Evolutionary conservation across 2,329 filamentous ascomycete genomes (phyloP).

Genomic region (Ceratocystis colombiana): DNA sequence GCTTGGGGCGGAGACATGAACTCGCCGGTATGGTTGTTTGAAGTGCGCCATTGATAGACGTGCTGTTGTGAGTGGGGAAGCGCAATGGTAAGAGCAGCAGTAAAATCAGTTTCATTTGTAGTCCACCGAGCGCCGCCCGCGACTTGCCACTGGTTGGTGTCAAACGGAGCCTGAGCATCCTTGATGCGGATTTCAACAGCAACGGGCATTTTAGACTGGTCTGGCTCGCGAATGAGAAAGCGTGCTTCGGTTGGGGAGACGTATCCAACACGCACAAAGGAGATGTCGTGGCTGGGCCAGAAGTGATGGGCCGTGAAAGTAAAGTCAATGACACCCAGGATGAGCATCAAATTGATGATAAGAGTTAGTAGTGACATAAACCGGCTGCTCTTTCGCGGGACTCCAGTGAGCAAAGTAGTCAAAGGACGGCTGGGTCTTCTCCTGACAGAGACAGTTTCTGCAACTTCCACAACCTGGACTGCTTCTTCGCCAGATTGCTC

Average conservation of each 20-base stretch:
- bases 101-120: constrained; percentile 72
- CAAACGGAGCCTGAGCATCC: constrained; percentile 42
- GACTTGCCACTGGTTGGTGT: constrained; percentile 54
- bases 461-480: constrained; percentile 6
- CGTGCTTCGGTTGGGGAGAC: constrained; percentile 71
- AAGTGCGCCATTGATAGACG: constrained; percentile 72
- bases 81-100: constrained; percentile 56
- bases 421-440: constrained; percentile 48
- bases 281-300: constrained; percentile 62
- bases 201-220: constrained; percentile 64
- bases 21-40: constrained; percentile 74
- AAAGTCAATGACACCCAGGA: constrained; percentile 64
- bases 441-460: constrained; percentile 41
- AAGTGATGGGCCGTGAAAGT: constrained; percentile 62
- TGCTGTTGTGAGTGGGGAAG: constrained; percentile 57
- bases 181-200: constrained; percentile 55
- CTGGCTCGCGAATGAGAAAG: constrained; percentile 75
- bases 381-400: constrained; percentile 61
- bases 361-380: constrained; percentile 58
- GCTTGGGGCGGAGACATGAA: constrained; percentile 67
- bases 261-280: constrained; percentile 79
- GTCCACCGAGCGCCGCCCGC: constrained; percentile 57
- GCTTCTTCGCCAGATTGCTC: constrained; percentile 1
- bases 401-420: constrained; percentile 61
- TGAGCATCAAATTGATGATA: constrained; percentile 58